Percentiles rank a stretch among this genome's conserved stretches.
phyloP scores from a whole-genome alignment of 495 filamentous ascomycete species.

The Daldinia loculata region DNA sequence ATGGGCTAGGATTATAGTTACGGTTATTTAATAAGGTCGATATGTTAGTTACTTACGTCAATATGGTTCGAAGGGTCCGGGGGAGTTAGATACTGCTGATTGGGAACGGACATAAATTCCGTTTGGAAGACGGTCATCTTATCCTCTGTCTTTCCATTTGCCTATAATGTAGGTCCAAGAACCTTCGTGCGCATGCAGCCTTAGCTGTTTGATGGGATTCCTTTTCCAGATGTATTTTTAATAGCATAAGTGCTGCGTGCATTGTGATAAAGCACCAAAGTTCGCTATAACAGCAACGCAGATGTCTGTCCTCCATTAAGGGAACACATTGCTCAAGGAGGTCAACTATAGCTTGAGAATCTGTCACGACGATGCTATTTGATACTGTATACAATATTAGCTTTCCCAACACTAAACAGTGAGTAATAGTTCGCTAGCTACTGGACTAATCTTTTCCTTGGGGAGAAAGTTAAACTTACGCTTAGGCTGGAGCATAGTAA shows the following conservation, averaged over 20 bases:
- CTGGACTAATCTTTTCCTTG: neutral
- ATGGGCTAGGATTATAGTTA: no score
- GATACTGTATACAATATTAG: slow-evolving; percentile 34
- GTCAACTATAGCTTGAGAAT: slow-evolving; percentile 54
- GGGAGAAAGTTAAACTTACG: slow-evolving; percentile 20
- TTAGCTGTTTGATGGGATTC: slow-evolving; percentile 54
- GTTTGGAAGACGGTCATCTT: no score
- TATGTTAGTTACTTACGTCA: slow-evolving; percentile 4
- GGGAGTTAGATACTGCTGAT: neutral
- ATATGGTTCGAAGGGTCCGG: neutral
- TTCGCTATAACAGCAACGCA: slow-evolving; percentile 56
- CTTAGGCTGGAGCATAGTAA: slow-evolving; percentile 56
- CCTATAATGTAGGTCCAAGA: slow-evolving; percentile 52
- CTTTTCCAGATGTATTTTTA: slow-evolving; percentile 52
- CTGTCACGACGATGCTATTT: slow-evolving; percentile 56
- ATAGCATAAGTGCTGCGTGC: slow-evolving; percentile 53
- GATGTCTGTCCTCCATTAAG: slow-evolving; percentile 57
- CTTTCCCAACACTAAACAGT: neutral
- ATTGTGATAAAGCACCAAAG: slow-evolving; percentile 58
- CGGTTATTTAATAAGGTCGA: neutral
- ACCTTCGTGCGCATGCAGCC: slow-evolving; percentile 50
- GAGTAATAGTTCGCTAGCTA: neutral
- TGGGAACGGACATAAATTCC: slow-evolving; percentile 2
- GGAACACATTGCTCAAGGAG: slow-evolving; percentile 54
- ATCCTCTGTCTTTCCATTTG: slow-evolving; percentile 18